Base-by-base conservation (phyloP, 2,329 filamentous ascomycete genomes). In the Colletotrichum liriopes region DNA sequence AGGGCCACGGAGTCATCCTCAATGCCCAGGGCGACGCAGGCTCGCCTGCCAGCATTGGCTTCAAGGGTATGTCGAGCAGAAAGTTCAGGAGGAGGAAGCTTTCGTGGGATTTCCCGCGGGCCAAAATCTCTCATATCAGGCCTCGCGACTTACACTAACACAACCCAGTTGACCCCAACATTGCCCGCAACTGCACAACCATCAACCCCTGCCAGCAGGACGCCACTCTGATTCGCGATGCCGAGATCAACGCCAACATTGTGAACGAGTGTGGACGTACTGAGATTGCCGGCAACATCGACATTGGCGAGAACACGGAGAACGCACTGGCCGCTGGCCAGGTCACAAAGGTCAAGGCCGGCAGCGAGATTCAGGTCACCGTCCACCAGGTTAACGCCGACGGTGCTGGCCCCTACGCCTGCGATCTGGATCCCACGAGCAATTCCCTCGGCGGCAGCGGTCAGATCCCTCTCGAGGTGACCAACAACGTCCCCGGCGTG, bases 181-280 rank as follows among this genome's bases (percentile, higher is more conserved):
- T 91, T 75, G 88, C 91, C 37, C 86, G 91, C 74, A 90, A 92
- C 79, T 91, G 90, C 79, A 91, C 89, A 20, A 83, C 83, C 67
- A 90, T 91, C 82, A 90, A 86, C 78, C 90, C 91, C 26, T 92
- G 91, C 84, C 90, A 93, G 77, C 88, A 90, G 74, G 91, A 93
- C 70, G 84, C 89, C 14, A 91, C 89, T 65, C 86, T 92, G 77
- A 92, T 93, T 80, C 85, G 86, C 64, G 88, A 90, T 70, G 86
- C 85, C 20, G 85, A 90, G 82, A 86, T 89, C 75, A 73, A 75
- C 8, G 80, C 83, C 65, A 88, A 89, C 76, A 78, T 87, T 9
- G 88, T 89, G 60, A 90, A 89, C 75, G 84, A 88, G 70, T 93
- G 91, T 77, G 91, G 91, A 55, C 86, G 90, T 73, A 93, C 90